Evolutionary conservation across 805 yeast genomes (phyloP).

Genomic region (Cyberlindnera maclurae): DNA sequence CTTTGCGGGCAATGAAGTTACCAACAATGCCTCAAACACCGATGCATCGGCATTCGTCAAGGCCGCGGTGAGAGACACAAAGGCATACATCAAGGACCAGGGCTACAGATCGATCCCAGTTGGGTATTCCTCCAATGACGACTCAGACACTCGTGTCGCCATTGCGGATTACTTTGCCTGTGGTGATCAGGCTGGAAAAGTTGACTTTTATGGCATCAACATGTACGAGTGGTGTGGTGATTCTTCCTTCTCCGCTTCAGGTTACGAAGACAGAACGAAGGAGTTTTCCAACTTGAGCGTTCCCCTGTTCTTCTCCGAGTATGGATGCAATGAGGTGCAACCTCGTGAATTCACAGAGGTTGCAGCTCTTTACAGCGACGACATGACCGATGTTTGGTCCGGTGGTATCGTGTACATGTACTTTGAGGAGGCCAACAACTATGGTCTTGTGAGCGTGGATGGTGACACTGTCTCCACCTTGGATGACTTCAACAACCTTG

Average conservation of each 20-base stretch:
- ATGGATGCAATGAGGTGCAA: conserved; percentile 69
- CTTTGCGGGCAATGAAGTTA: conserved; percentile 90
- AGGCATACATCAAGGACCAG: conserved; percentile 57
- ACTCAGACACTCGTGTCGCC: conserved; percentile 57
- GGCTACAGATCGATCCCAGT: conserved; percentile 72
- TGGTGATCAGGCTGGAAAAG: conserved; percentile 50
- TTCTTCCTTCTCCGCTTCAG: conserved; percentile 52
- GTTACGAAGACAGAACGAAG: conserved; percentile 63
- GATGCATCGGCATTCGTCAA: conserved; percentile 81
- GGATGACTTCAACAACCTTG: conserved; percentile 51
- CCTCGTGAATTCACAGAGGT: conserved; percentile 81
- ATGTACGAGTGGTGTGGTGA: conserved; percentile 93
- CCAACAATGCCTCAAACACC: conserved; percentile 64
- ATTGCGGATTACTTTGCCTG: conserved; percentile 79
- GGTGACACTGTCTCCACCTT: conserved; percentile 49
- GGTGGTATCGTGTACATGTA: conserved; percentile 94
- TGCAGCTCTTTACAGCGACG: conserved; percentile 50
- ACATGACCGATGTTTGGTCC: conserved; percentile 88
- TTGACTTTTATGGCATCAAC: conserved; percentile 78
- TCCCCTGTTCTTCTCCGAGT: conserved; percentile 82
- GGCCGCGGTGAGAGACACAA: conserved; percentile 83
- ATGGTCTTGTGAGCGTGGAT: conserved; percentile 64
- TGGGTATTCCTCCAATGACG: conserved; percentile 87
- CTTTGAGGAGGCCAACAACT: conserved; percentile 75
- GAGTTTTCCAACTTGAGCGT: conserved; percentile 68